Evolutionary conservation across 495 filamentous ascomycete genomes (phyloP).

Genomic region (Aspergillus leporis): DNA sequence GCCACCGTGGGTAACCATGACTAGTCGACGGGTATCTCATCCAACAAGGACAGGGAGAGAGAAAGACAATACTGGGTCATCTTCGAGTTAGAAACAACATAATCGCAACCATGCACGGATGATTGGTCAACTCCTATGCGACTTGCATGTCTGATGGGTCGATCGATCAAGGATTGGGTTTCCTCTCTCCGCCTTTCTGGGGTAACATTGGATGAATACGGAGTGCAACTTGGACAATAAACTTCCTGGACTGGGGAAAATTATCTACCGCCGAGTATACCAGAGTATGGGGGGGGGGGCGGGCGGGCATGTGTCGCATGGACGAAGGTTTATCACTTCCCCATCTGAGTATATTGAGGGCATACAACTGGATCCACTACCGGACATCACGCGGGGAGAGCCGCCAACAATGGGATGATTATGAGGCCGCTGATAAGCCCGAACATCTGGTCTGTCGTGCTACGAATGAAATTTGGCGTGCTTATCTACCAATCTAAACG

Average conservation of each 20-base stretch:
- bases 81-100: not conserved
- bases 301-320: not conserved
- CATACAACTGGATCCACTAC: not conserved
- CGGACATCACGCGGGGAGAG: conserved; percentile 10
- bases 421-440: conserved; percentile 5
- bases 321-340: not conserved
- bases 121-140: not conserved
- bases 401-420: conserved; percentile 12
- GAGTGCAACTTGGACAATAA: not conserved
- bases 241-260: conserved; percentile 1
- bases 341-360: not conserved
- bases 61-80: not conserved
- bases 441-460: conserved; percentile 1
- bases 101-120: not conserved
- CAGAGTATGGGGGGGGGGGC: not conserved
- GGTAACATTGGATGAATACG: not conserved
- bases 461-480: conserved; percentile 14
- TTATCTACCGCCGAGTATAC: not conserved
- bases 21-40: conserved; percentile 2
- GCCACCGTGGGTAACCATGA: not conserved
- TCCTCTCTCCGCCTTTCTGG: not conserved
- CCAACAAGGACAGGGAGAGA: not conserved
- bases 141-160: conserved; percentile 1
- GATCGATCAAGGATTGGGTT: conserved; percentile 4
- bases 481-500: conserved; percentile 12